Evolutionary conservation across 2,329 filamentous ascomycete genomes (phyloP), one percentile per base, ranked within the genome.

Genomic region (Verticillium nubilum): DNA sequence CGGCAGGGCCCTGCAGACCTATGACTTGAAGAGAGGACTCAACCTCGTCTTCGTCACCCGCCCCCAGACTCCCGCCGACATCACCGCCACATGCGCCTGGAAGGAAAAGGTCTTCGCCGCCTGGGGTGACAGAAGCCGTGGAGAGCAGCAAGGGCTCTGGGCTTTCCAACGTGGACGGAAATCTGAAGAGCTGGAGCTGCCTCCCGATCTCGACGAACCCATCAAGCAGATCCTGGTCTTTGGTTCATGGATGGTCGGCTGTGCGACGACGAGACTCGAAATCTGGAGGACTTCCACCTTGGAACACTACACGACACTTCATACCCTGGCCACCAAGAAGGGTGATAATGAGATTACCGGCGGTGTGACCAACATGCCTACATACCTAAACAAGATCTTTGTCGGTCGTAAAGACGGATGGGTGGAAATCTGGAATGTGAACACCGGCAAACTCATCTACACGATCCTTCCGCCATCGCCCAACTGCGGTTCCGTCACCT

Each of bases 341-440:
- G 82, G 82, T 23, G 84, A 85, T 59, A 88, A 86, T 65, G 78
- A 87, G 65, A 86, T 97, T 60, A 92, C 90, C 0, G 90, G 90
- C 26, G 86, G 88, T 56, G 83, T 97, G 66, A 89, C 87, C 70
- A 96, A 86, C 68, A 92, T 98, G 88, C 93, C 94, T 1, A 98
- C 95, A 0, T 96, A 92, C 73, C 76, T 99, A 62, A 99, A 99
- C 80, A 99, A 99, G 75, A 85, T 99, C 52, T 92, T 98, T 65
- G 90, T 92, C 2, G 96, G 92, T 10, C 87, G 92, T 67, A 85
- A 84, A 63, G 92, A 99, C 72, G 95, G 95, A 6, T 89, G 87
- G 73, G 88, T 97, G 9, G 95, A 99, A 70, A 96, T 99, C 56
- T 99, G 95, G 94, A 99, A 99, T 70, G 80, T 99, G 62, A 96